Percentiles rank a stretch among this genome's conserved stretches.
Conservation (phyloP, 2,329 filamentous ascomycete genomes). For the Pseudocercospora cruenta region DNA sequence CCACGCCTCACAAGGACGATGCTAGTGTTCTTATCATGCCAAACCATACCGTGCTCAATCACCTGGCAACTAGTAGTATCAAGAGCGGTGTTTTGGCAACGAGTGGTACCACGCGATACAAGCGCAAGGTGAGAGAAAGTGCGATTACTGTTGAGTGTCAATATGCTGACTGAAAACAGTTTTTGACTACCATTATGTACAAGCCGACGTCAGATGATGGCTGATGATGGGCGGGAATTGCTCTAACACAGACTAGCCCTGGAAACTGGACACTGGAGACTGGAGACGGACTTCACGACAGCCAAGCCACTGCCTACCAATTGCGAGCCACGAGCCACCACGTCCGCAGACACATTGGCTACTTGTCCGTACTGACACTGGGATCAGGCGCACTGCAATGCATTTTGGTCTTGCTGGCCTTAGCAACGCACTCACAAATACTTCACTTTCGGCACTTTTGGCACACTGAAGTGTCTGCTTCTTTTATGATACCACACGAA, state of each 20-base stretch:
- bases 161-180: constrained; percentile 58
- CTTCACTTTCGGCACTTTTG: not conserved
- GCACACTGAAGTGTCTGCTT: not conserved
- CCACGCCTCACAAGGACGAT: constrained; percentile 93
- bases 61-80: constrained; percentile 95
- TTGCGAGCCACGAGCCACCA: not conserved
- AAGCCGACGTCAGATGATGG: constrained; percentile 70
- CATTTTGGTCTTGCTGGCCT: not conserved
- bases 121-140: constrained; percentile 71
- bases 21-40: constrained; percentile 96
- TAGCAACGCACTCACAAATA: not conserved
- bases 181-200: constrained; percentile 96
- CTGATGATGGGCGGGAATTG: constrained; percentile 17
- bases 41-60: constrained; percentile 95
- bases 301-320: not conserved
- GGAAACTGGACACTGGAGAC: not conserved
- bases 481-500: constrained; percentile 1
- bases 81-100: constrained; percentile 95
- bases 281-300: not conserved
- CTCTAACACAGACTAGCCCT: no score
- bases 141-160: not conserved
- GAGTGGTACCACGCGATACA: constrained; percentile 95
- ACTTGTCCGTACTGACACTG: not conserved
- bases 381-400: not conserved
- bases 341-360: not conserved